phyloP scores from a whole-genome alignment of 306 rosid genomes.

The Cicer pinnatifidum region DNA sequence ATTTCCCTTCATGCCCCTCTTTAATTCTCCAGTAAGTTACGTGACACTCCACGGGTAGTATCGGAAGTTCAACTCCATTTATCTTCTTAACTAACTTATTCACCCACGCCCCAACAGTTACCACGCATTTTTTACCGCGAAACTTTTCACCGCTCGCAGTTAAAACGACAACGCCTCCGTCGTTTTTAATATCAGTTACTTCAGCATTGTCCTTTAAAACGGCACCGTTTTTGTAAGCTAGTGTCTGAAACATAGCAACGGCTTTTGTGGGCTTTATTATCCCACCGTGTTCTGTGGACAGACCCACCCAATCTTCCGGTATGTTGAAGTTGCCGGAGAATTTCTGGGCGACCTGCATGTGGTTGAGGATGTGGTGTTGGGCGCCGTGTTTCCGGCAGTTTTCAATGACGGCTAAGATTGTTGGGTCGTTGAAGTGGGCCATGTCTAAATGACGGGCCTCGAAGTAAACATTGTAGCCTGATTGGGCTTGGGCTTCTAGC shows the following conservation, averaged over 20 bases:
- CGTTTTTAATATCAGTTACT: slow-evolving; percentile 51
- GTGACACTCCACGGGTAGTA: slow-evolving; percentile 63
- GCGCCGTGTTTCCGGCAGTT: slow-evolving; percentile 50
- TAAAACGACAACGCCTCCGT: slow-evolving; percentile 51
- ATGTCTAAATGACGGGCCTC: slow-evolving; percentile 70
- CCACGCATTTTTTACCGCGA: slow-evolving; percentile 70
- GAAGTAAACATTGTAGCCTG: slow-evolving; percentile 76
- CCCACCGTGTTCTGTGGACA: slow-evolving; percentile 63
- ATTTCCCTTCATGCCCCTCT: slow-evolving; percentile 58
- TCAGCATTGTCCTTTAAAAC: slow-evolving; percentile 64
- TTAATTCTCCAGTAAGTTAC: slow-evolving; percentile 75
- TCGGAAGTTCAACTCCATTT: slow-evolving; percentile 65
- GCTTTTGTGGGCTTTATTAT: slow-evolving; percentile 86
- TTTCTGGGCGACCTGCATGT: slow-evolving; percentile 42
- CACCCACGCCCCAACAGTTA: slow-evolving; percentile 85
- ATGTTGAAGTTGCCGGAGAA: slow-evolving; percentile 58
- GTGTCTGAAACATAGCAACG: slow-evolving; percentile 73
- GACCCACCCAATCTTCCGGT: slow-evolving; percentile 73
- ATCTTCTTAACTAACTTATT: slow-evolving; percentile 64
- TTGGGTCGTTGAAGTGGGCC: slow-evolving; percentile 44
- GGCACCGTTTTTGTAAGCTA: slow-evolving; percentile 67
- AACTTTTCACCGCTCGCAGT: slow-evolving; percentile 55
- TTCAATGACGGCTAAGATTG: slow-evolving; percentile 46
- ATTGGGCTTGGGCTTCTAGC: slow-evolving; percentile 63
- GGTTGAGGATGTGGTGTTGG: slow-evolving; percentile 49